Evolutionary conservation across 805 yeast species (phyloP).

Genomic region (Torulaspora delbrueckii): DNA sequence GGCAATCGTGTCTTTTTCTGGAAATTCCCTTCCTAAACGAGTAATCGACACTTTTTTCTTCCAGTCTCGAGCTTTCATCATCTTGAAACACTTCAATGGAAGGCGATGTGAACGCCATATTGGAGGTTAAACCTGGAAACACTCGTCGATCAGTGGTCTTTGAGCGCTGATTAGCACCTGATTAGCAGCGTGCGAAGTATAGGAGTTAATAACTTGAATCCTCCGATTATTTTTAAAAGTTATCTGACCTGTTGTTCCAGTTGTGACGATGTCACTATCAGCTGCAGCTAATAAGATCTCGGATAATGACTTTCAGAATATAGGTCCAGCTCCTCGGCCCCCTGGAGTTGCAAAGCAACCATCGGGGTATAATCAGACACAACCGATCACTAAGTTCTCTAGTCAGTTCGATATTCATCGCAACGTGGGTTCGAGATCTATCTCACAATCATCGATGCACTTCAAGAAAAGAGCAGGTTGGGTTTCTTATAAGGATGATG

Average conservation of each 20-base stretch:
- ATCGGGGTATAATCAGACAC: slow-evolving; percentile 34
- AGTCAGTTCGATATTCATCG: slow-evolving; percentile 34
- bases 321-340: slow-evolving; percentile 55
- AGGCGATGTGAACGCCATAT: slow-evolving; percentile 1
- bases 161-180: not conserved
- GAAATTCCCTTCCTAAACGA: not conserved
- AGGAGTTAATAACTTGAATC: not conserved
- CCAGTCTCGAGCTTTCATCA: slow-evolving; percentile 1
- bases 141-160: not conserved
- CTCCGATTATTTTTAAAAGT: not conserved
- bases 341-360: slow-evolving; percentile 30
- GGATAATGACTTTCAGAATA: slow-evolving; percentile 46
- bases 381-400: slow-evolving; percentile 35
- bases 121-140: not conserved
- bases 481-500: slow-evolving; percentile 91
- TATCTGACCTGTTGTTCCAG: not conserved
- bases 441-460: slow-evolving; percentile 14
- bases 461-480: slow-evolving; percentile 51
- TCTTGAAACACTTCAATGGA: slow-evolving; percentile 1
- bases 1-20: not conserved
- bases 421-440: slow-evolving; percentile 28
- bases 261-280: slow-evolving; percentile 40
- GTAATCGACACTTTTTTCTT: not conserved
- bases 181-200: not conserved
- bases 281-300: slow-evolving; percentile 43